Conservation (phyloP, 805 yeast genomes). For the Millerozyma miso region DNA sequence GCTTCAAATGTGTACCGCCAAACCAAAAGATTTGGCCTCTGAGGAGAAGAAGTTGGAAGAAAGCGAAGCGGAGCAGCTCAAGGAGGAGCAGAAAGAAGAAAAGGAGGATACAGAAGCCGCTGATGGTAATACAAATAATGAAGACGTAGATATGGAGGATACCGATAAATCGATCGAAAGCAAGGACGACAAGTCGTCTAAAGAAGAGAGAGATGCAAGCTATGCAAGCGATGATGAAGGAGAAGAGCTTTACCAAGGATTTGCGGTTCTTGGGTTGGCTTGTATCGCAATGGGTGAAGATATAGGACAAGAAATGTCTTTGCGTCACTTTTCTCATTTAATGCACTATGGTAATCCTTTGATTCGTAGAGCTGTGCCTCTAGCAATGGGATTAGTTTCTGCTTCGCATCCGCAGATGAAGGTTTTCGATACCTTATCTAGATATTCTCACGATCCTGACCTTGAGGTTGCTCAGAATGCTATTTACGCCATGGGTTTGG, state of each 20-base stretch:
- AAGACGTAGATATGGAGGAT: conserved; percentile 11
- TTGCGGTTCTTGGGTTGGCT: conserved; percentile 92
- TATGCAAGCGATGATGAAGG: conserved; percentile 33
- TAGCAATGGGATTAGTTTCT: conserved; percentile 95
- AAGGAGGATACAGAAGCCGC: conserved; percentile 20
- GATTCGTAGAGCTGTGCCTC: conserved; percentile 90
- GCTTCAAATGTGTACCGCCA: conserved; percentile 82
- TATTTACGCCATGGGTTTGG: conserved; percentile 94
- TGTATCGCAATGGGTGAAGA: conserved; percentile 96
- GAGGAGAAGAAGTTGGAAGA: conserved; percentile 58
- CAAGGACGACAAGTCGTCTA: conserved; percentile 26
- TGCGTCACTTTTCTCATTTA: conserved; percentile 94
- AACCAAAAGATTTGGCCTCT: conserved; percentile 51
- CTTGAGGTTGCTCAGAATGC: conserved; percentile 92
- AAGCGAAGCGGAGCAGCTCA: conserved; percentile 33
- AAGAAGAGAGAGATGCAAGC: conserved; percentile 11
- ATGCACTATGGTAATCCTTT: conserved; percentile 96
- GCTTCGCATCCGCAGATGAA: conserved; percentile 95
- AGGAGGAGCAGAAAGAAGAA: conserved; percentile 21
- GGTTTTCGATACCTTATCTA: conserved; percentile 91
- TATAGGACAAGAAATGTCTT: conserved; percentile 94
- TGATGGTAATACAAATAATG: conserved; percentile 17
- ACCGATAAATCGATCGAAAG: conserved; percentile 20
- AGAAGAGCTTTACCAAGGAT: conserved; percentile 68
- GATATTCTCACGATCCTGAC: conserved; percentile 95